Percentiles rank a stretch among this genome's conserved stretches.
These are phyloP conservation scores for Volvox carteri DNA, from an alignment of 163 green algal genomes.

Conservation along the genomic window DNA sequence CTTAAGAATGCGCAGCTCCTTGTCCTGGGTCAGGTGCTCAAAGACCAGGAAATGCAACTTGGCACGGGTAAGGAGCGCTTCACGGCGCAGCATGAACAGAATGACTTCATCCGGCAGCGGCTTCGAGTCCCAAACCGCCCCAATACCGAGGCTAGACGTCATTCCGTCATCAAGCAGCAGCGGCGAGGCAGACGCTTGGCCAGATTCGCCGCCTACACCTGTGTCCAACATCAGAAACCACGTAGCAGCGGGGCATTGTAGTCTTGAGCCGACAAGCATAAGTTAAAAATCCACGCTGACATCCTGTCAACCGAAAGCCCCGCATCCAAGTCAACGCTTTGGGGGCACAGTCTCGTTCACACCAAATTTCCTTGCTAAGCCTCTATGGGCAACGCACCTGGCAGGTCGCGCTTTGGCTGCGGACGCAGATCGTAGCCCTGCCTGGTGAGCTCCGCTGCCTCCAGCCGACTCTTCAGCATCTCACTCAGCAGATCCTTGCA, in stretches of 20 bases:
- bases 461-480: slow-evolving; percentile 82
- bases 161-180: slow-evolving; percentile 4
- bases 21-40: slow-evolving; percentile 75
- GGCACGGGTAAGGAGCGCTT: slow-evolving; percentile 86
- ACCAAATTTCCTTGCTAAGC: no score
- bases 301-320: no score
- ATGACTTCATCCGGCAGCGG: slow-evolving; percentile 79
- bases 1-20: slow-evolving; percentile 75
- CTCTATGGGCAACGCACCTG: no score
- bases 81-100: slow-evolving; percentile 79
- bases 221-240: neutral
- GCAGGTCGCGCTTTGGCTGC: slow-evolving; percentile 35
- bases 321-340: no score
- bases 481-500: slow-evolving; percentile 79
- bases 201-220: neutral
- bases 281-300: no score
- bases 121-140: neutral
- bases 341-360: no score
- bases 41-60: slow-evolving; percentile 87
- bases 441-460: slow-evolving; percentile 73
- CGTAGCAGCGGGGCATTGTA: no score
- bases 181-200: neutral
- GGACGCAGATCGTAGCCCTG: slow-evolving; percentile 69
- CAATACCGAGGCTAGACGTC: neutral
- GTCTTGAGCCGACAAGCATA: no score